Base-by-base conservation (phyloP, 2,329 filamentous ascomycete species). In the Scedosporium dehoogii region DNA sequence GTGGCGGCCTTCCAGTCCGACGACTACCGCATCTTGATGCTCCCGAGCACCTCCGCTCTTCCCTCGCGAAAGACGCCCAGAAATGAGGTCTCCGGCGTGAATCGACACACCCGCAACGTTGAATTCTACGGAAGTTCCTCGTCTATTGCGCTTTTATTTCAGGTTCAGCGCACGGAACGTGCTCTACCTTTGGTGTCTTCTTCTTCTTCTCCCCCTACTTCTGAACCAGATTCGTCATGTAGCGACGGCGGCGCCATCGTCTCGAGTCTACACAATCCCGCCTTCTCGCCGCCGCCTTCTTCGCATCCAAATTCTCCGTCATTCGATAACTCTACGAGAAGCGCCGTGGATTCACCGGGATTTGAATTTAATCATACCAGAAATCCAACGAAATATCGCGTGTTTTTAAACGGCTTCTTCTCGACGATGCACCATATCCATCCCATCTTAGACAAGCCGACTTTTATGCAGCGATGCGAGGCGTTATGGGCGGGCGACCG, bases 341-440 rank as follows among this genome's bases (percentile, higher is more conserved):
- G 51, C 56, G 14, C 33, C 60, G 48, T 10, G 48, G 48, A 53
- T 9, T 53, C 18, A 5, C 48, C 48, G 1, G 44, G 48, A 6
- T n/a, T 6, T 18, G 56, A n/a, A 21, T 61, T 16, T 58, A 64
- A 27, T 68, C 70, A 33, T 33, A 33, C 29, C 3, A 12, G 69
- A 69, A 3, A 78, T 56, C 77, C 76, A 59, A 73, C 74, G 1
- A 74, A 80, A 55, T 77, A 76, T 6, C 75, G 76, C 63, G 67
- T 73, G 1, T 80, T 81, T 41, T 70, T 80, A 59, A 75, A 78
- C 63, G 74, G 73, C 12, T 80, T 79, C 68, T 80, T 81, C 61
- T 74, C 77, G 12, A 79, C 76, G 41, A 73, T 80, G 4, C 78
- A 80, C 64, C 77, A 77, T 62, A 74, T 80, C 12, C 77, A 80